Base-by-base conservation (phyloP, 768 basidiomycete species). In the Leccinum longicurvipes region DNA sequence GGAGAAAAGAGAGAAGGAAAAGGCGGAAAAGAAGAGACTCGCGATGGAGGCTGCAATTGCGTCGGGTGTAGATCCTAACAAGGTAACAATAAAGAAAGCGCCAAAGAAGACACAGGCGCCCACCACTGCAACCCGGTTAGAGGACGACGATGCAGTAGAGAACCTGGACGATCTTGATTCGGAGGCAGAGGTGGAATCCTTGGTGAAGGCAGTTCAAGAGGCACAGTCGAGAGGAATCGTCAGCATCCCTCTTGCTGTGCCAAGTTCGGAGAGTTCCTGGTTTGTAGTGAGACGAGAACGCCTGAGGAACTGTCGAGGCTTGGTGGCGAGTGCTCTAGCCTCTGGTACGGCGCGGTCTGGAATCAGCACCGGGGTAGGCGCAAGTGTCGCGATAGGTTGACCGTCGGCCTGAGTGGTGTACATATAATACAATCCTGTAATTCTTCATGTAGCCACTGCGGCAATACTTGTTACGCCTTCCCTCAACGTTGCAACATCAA, bases 131-230 rank as follows among this genome's bases (percentile, higher is more conserved):
- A 76, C 76, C 4, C 77, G 80, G 14, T 69, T 81, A 47, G 82
- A 81, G 31, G 82, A 79, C 4, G 87, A 82, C 19, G 87, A 87
- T 49, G 75, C 73, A 4, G 78, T 78, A 41, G 89, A 91, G 67
- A 87, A 91, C 58, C 71, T 87, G 50, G 87, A 89, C 48, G 86
- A 91, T 55, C 59, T 93, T 59, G 91, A 93, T 67, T 93, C 91
- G 4, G 91, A 93, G 63, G 85, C 83, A 10, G 92, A 94, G 72
- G 76, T 93, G 47, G 92, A 94, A 50, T 81, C 83, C 14, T 76
- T 93, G 24, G 79, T 87, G 27, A 77, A 76, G 53, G 83, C 83
- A 10, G 81, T 91, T 27, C 77, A 81, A 48, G 67, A 69, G 2
- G 83, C 86, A 1, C 77, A 76, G 50, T 76, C 79, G 23, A 81